Evolutionary conservation across 1,284 basidiomycete genomes (phyloP), one percentile per base, ranked within the genome.

Genomic region (Cryptococcus sp.): DNA sequence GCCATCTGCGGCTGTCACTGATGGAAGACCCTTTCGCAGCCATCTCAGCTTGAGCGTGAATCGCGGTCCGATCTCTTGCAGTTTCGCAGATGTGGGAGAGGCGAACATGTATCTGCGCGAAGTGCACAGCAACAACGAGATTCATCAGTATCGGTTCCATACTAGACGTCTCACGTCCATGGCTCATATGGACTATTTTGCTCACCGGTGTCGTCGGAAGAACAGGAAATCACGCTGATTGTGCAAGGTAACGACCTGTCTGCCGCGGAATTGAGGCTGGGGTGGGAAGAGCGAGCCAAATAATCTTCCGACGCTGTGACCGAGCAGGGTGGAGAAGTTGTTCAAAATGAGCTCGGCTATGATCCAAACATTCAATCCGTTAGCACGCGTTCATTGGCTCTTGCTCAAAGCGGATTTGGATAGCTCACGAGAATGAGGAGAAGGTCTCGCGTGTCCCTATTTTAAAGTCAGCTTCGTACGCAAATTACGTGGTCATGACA

Each of bases 211-310:
- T 64, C 96, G 83, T 59, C 96, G 83, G 83, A 99, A 97, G 81
- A 99, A 99, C 58, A 99, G 81, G 78, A 98, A 99, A 80, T 99
- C 96, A 55, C 96, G 86, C 77, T 98, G 94, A 72, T 98, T 98
- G 78, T 99, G 96, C 27, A 98, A 83, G 1, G 95, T 97, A 3
- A 98, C 93, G 16, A 98, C 94, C 79, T 99, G 96, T 45, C 96
- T 84, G 19, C 96, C 96, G 77, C 95, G 90, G 71, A 98, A 93
- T 77, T 96, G 90, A 0, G 95, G 94, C 64, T 97, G 83, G 16
- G 91, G 90, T 16, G 96, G 96, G 81, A 99, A 99, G 22, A 95
- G 84, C 1, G 91, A 91, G 69, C 97, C 95, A 77, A 99, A 93
- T 81, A 99, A 88, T 35, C 90, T 85, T 10, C 96, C 96, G 56